A percentile compares a stretch with the other conserved stretches of the same genome.
phyloP scores from a whole-genome alignment of 257 asterid genomes.

The Gardenia jasminoides region DNA sequence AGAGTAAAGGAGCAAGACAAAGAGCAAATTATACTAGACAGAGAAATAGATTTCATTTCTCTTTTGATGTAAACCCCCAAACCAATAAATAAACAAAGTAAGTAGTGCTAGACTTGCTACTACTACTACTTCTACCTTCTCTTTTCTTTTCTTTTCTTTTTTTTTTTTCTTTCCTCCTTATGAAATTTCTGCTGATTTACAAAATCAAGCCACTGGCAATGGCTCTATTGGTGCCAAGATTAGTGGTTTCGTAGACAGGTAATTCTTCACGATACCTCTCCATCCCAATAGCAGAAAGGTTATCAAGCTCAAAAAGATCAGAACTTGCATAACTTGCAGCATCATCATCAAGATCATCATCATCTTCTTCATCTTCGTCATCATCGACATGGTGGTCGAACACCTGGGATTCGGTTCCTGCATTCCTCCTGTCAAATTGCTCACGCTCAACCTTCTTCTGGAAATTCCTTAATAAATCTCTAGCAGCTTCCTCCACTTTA shows the following conservation, averaged over 20 bases:
- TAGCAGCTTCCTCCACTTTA: constrained; percentile 57
- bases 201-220: constrained; percentile 53
- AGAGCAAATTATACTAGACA: constrained; percentile 5
- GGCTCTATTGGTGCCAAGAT: constrained; percentile 47
- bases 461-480: constrained; percentile 57
- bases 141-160: background rate
- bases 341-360: constrained; percentile 33
- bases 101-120: background rate
- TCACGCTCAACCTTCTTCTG: constrained; percentile 32
- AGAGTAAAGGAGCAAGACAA: background rate
- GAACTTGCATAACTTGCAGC: constrained; percentile 78
- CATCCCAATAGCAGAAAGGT: constrained; percentile 74
- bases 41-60: constrained; percentile 40
- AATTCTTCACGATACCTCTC: constrained; percentile 70
- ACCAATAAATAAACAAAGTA: constrained; percentile 47
- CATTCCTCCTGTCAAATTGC: constrained; percentile 3
- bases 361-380: constrained; percentile 37
- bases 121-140: constrained; percentile 22
- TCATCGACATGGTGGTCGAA: constrained; percentile 19
- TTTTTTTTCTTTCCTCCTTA: too few relatives aligned
- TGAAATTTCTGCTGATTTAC: constrained; percentile 21
- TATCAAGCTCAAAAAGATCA: constrained; percentile 80
- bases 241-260: constrained; percentile 84
- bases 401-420: constrained; percentile 14
- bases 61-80: constrained; percentile 51